Conservation (phyloP, 306 rosid genomes). For the Corylus avellana region DNA sequence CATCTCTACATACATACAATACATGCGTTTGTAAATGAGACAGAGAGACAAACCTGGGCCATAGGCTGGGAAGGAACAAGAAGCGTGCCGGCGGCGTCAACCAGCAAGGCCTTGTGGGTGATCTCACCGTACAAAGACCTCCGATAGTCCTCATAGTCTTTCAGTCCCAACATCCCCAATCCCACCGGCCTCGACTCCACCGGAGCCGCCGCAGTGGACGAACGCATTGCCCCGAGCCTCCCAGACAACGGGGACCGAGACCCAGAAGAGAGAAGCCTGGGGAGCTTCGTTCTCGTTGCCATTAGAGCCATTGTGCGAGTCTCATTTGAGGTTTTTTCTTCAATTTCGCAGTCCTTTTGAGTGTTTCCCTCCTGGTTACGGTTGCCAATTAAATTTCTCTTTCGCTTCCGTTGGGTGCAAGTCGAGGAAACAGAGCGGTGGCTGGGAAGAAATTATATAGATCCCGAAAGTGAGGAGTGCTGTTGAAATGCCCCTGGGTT, state of each 20-base stretch:
- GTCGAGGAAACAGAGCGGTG: background rate
- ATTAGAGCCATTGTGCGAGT: slow-evolving; percentile 48
- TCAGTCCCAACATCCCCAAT: slow-evolving; percentile 46
- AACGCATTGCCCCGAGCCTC: slow-evolving; percentile 7
- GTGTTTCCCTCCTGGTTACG: background rate
- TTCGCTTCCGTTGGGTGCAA: background rate
- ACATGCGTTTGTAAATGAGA: background rate
- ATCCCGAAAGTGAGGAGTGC: background rate
- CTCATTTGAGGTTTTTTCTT: slow-evolving; percentile 43
- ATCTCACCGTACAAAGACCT: slow-evolving; percentile 84
- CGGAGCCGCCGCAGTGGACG: slow-evolving; percentile 41
- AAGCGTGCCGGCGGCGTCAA: slow-evolving; percentile 96
- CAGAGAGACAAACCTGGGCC: slow-evolving; percentile 65
- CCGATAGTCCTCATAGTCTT: slow-evolving; percentile 81
- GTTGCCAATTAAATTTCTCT: background rate
- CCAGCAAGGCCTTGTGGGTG: slow-evolving; percentile 87
- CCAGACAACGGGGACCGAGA: background rate
- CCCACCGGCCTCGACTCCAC: slow-evolving; percentile 37
- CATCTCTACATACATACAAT: background rate
- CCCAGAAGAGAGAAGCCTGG: slow-evolving; percentile 23
- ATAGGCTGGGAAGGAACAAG: slow-evolving; percentile 94
- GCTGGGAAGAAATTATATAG: background rate
- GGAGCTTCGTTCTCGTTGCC: slow-evolving; percentile 44
- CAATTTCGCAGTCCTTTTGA: background rate
- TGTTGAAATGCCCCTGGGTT: too few relatives aligned